Base-by-base conservation (phyloP, 345 rosid genomes). In the Melaleuca alternifolia region DNA sequence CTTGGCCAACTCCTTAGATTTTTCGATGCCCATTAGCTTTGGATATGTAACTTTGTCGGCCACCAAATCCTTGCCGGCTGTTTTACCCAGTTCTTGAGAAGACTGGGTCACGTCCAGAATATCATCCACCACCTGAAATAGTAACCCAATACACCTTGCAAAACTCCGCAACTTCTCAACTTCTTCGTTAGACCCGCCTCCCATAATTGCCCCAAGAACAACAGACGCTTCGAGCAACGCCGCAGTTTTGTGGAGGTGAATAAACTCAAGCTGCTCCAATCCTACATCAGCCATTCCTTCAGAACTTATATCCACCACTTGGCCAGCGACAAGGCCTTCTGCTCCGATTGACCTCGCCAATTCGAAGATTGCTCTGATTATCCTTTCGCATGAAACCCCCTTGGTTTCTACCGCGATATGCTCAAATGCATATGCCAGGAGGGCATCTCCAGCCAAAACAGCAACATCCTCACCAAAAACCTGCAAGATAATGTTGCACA, bases 91-190 rank as follows among this genome's bases (percentile, higher is more conserved):
- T 83, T 97, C 98, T 57, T 93, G 54, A 1, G 98, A 95, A 3
- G 99, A 95, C 87, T 90, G 93, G 4, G 99, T 97, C 83, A 97
- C 92, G 87, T 97, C 99, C 79, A 97, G 94, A n/a, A 97, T 95
- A 81, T 96, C 98, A 89, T 97, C 99, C 86, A 97, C 98, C 12
- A 97, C 98, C 84, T 97, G 99, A 90, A 97, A 95, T 94, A 97
- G 86, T 37, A 97, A 46, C 30, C 99, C 99, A 28, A 94, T 92
- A 85, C 91, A 89, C 85, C 95, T 90, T 4, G 99, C 97, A 30
- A 93, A 97, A 26, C 88, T 90, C 92, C 99, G 92, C 87, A 97
- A 57, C 87, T 83, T 93, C 89, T 97, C 99, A 33, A 97, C 92
- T 48, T 92, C 96, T 10, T 92, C 95, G 10, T 93, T 91, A 12